These are phyloP conservation scores for Kitagawia praeruptora DNA, from an alignment of 129 eudicot species.

Conservation along the genomic window DNA sequence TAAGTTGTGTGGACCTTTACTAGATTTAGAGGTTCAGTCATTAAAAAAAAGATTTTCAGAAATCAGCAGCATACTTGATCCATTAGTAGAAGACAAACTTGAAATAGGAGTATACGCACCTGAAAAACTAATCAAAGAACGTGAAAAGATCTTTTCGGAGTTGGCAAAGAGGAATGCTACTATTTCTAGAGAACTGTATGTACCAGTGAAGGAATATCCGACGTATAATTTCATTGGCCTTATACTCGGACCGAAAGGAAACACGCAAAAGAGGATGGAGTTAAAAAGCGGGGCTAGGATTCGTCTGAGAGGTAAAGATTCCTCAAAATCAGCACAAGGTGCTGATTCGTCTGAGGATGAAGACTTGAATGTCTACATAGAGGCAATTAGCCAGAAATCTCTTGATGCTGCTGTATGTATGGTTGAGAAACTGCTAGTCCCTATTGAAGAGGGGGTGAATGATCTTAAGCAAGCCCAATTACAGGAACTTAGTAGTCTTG, in stretches of 20 bases:
- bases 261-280: slow-evolving; percentile 1
- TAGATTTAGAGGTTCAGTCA: neutral
- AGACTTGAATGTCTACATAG: slow-evolving; percentile 8
- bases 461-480: slow-evolving; percentile 23
- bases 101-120: neutral
- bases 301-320: neutral
- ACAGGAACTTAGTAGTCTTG: slow-evolving; percentile 17
- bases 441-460: slow-evolving; percentile 14
- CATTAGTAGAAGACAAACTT: neutral
- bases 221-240: neutral
- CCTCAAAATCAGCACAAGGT: neutral
- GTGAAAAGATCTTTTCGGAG: neutral
- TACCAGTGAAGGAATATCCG: slow-evolving; percentile 4
- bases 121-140: neutral
- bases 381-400: neutral
- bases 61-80: neutral
- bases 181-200: neutral
- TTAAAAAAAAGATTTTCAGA: neutral
- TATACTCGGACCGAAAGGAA: slow-evolving; percentile 4
- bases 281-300: neutral
- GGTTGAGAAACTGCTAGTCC: slow-evolving; percentile 27
- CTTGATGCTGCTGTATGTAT: slow-evolving; percentile 20
- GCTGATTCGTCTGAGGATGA: neutral
- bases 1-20: neutral
- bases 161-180: neutral